Evolutionary conservation across 2,329 filamentous ascomycete species (phyloP).

Genomic region (Penicillium sp.): DNA sequence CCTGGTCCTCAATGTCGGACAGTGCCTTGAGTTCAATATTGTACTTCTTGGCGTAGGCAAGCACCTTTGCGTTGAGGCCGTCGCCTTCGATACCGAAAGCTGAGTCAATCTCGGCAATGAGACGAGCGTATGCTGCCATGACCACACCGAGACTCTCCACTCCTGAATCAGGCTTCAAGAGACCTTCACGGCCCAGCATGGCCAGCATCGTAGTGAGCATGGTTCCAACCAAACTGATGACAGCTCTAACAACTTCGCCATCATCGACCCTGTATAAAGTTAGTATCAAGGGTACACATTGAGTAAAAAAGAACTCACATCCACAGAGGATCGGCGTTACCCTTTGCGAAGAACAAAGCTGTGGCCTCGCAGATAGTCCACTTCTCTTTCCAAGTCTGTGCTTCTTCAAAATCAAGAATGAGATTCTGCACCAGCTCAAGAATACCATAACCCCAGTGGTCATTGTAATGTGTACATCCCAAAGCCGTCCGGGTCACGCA

Average conservation of each 20-base stretch:
- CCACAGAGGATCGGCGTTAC: conserved; percentile 20
- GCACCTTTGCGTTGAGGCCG: background rate
- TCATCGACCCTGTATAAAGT: conserved; percentile 12
- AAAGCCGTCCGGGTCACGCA: conserved; percentile 37
- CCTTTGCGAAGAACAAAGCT: conserved; percentile 29
- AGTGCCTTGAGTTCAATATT: conserved; percentile 10
- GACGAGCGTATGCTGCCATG: conserved; percentile 39
- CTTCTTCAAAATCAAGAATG: conserved; percentile 42
- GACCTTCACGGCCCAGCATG: conserved; percentile 32
- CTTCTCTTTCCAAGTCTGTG: conserved; percentile 38
- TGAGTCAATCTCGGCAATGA: background rate
- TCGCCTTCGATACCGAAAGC: background rate
- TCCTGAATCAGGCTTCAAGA: conserved; percentile 37
- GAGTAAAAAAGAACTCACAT: conserved; percentile 9
- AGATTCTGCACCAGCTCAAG: conserved; percentile 48
- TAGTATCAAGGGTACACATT: background rate
- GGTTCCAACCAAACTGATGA: background rate
- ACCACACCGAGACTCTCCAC: conserved; percentile 40
- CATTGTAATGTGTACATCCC: conserved; percentile 48
- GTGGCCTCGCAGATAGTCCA: conserved; percentile 45
- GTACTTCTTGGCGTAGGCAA: conserved; percentile 21
- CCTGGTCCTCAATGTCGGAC: conserved; percentile 23
- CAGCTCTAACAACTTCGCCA: background rate
- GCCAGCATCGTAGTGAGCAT: conserved; percentile 45
- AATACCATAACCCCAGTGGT: conserved; percentile 42